Conservation (phyloP, 73 alveolate genomes). For the Paramecium caudatum region DNA sequence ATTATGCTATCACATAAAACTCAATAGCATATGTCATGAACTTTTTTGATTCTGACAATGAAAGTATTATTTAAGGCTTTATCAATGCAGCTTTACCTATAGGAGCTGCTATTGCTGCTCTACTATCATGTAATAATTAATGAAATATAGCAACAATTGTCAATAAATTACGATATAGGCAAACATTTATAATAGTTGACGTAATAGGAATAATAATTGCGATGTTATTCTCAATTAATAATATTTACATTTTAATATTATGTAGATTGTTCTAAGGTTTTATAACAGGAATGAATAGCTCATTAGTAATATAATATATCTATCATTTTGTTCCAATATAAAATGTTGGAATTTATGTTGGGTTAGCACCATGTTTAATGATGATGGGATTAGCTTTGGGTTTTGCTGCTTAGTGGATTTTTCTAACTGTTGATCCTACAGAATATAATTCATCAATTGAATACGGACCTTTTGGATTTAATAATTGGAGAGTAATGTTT, state of each 20-base stretch:
- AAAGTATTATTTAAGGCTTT: constrained; percentile 14
- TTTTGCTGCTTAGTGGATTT: constrained; percentile 48
- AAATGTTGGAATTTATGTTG: constrained; percentile 10
- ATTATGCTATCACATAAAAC: constrained; percentile 37
- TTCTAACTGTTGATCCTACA: neutral
- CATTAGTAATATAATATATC: constrained; percentile 17
- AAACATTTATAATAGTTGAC: constrained; percentile 17
- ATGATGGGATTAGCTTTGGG: constrained; percentile 46
- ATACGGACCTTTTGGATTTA: constrained; percentile 38
- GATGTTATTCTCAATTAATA: neutral
- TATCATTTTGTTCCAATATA: neutral
- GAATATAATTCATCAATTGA: neutral
- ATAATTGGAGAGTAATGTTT: constrained; percentile 34
- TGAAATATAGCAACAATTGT: neutral
- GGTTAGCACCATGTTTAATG: constrained; percentile 19
- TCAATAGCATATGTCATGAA: constrained; percentile 35
- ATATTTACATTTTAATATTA: neutral
- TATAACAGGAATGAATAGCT: constrained; percentile 15
- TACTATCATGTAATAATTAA: constrained; percentile 1
- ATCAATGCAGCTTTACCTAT: constrained; percentile 41
- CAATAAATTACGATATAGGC: neutral
- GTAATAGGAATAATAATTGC: neutral
- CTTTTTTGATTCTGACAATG: neutral
- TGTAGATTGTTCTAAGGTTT: constrained; percentile 28
- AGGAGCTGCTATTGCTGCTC: constrained; percentile 46